A percentile compares a stretch with the other conserved stretches of the same genome.
These are phyloP conservation scores for Malassezia dermatis DNA, from an alignment of 1,284 basidiomycete genomes.

Conservation along the genomic window DNA sequence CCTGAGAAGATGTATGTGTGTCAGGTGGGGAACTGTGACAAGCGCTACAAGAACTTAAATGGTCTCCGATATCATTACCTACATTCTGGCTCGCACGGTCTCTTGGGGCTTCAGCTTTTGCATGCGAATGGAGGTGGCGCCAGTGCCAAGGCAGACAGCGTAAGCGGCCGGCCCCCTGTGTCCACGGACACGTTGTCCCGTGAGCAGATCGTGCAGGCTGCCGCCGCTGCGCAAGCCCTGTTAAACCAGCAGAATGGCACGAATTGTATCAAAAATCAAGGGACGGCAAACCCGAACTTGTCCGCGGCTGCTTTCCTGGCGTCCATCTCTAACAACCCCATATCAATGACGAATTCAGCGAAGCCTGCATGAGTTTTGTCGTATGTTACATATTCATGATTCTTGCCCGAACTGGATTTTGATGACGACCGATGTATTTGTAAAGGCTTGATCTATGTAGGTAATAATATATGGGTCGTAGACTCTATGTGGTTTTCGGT, in stretches of 20 bases:
- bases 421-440: not conserved
- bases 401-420: not conserved
- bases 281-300: not conserved
- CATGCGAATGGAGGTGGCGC: slow-evolving; percentile 41
- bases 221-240: slow-evolving; percentile 35
- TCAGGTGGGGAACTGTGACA: slow-evolving; percentile 57
- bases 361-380: not conserved
- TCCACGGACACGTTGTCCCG: slow-evolving; percentile 39
- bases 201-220: slow-evolving; percentile 41
- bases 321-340: not conserved
- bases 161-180: slow-evolving; percentile 39
- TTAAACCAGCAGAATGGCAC: slow-evolving; percentile 30
- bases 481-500: not conserved
- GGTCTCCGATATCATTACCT: slow-evolving; percentile 76
- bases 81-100: slow-evolving; percentile 77
- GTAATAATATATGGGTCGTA: not conserved
- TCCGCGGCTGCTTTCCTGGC: slow-evolving; percentile 5
- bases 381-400: not conserved
- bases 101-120: slow-evolving; percentile 45
- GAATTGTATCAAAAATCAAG: slow-evolving; percentile 22
- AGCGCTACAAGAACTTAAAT: slow-evolving; percentile 76
- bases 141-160: slow-evolving; percentile 38
- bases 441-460: not conserved
- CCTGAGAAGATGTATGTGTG: slow-evolving; percentile 35
- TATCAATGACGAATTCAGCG: not conserved